Evolutionary conservation across 1,284 basidiomycete species (phyloP).

Genomic region (Sanghuangporus weigelae): DNA sequence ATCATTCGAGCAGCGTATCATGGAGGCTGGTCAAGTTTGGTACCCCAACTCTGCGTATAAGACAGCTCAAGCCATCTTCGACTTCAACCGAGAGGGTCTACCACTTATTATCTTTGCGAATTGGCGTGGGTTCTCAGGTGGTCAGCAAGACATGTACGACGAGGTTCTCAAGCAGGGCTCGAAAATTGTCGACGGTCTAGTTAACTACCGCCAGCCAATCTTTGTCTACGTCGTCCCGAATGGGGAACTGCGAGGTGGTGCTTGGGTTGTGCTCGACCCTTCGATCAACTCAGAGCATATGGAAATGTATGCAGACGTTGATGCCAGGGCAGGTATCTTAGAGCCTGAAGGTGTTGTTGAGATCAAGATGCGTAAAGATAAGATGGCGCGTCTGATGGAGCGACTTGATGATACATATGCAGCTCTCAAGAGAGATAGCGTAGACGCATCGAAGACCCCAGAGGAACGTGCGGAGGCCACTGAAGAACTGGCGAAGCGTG

Average conservation of each 20-base stretch:
- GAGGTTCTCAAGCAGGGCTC: conserved; percentile 92
- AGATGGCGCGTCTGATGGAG: conserved; percentile 88
- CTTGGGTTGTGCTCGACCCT: conserved; percentile 98
- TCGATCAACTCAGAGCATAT: conserved; percentile 96
- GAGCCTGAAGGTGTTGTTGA: conserved; percentile 98
- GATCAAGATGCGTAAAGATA: conserved; percentile 90
- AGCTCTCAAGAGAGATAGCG: conserved; percentile 74
- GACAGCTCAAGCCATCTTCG: conserved; percentile 98
- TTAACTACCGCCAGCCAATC: conserved; percentile 96
- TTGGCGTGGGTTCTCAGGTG: conserved; percentile 99
- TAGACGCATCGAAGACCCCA: conserved; percentile 62
- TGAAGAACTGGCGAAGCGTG: conserved; percentile 70
- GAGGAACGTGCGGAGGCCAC: conserved; percentile 72
- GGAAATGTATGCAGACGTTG: conserved; percentile 98
- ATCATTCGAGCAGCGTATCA: conserved; percentile 96
- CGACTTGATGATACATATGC: conserved; percentile 87
- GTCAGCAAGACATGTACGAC: conserved; percentile 98
- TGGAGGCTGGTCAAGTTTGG: conserved; percentile 99
- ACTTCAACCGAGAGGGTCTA: conserved; percentile 95
- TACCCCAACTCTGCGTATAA: conserved; percentile 99
- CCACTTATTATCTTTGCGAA: conserved; percentile 99
- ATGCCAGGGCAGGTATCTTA: conserved; percentile 93
- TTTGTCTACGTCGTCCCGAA: conserved; percentile 99
- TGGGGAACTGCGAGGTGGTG: conserved; percentile 97
- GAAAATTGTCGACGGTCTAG: conserved; percentile 98